Conservation (phyloP, 139 green algal species). For the Chlorella sp. region DNA sequence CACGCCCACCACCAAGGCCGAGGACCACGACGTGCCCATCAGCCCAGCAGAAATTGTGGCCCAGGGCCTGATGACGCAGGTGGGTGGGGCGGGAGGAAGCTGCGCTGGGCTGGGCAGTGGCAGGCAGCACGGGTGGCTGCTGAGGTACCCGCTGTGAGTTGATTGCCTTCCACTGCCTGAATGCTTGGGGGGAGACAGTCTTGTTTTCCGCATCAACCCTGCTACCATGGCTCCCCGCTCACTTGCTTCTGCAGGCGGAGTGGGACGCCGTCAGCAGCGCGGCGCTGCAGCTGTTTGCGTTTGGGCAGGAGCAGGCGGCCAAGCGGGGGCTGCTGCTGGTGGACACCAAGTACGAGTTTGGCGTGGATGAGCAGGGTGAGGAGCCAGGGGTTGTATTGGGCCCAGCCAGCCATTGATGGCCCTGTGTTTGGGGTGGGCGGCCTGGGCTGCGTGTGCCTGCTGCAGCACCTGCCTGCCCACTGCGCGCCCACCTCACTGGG, state of each 20-base stretch:
- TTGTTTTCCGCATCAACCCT: too few relatives aligned
- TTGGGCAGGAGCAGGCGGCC: slow-evolving; percentile 88
- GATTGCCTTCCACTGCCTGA: too few relatives aligned
- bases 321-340: slow-evolving; percentile 94
- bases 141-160: too few relatives aligned
- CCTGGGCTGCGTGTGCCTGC: too few relatives aligned
- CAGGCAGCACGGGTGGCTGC: too few relatives aligned
- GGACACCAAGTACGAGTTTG: slow-evolving; percentile 97
- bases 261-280: slow-evolving; percentile 76
- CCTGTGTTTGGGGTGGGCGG: too few relatives aligned
- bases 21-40: slow-evolving; percentile 93
- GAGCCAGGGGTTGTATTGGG: too few relatives aligned
- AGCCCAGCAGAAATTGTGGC: slow-evolving; percentile 73
- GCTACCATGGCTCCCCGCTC: not conserved
- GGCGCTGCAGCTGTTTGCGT: slow-evolving; percentile 89
- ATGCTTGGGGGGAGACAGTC: too few relatives aligned
- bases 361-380: slow-evolving; percentile 73
- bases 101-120: not conserved
- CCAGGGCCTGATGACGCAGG: slow-evolving; percentile 32
- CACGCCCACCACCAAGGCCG: slow-evolving; percentile 97
- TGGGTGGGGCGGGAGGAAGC: not conserved
- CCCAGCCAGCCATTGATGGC: too few relatives aligned
- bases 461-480: too few relatives aligned
- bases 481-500: too few relatives aligned
- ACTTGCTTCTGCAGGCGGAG: slow-evolving; percentile 51